These are phyloP conservation scores for Zygosaccharomyces sapae DNA, from an alignment of 1,139 yeast species.

Conservation along the genomic window DNA sequence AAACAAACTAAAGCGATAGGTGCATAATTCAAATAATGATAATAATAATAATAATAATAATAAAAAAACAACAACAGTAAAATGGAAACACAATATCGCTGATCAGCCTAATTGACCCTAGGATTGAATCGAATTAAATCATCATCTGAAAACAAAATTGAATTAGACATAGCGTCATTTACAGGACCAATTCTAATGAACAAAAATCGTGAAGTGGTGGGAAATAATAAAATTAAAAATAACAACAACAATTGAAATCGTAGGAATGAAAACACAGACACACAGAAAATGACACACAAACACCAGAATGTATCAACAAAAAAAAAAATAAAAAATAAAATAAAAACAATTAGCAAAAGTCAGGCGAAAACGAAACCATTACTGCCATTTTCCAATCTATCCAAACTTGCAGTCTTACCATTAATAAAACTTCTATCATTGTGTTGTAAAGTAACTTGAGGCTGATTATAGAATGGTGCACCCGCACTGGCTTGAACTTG, in stretches of 20 bases:
- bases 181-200: constrained; percentile 3
- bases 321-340: not conserved
- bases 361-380: constrained; percentile 27
- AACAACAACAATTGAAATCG: constrained; percentile 1
- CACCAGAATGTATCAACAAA: constrained; percentile 3
- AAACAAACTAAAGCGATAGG: constrained; percentile 3
- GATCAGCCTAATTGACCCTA: not conserved
- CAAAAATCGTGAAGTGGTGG: constrained; percentile 2
- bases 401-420: constrained; percentile 18
- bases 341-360: constrained; percentile 7
- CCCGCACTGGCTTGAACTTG: not conserved
- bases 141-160: not conserved
- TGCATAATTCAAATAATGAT: not conserved
- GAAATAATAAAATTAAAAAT: constrained; percentile 1
- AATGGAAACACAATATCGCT: not conserved
- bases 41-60: not conserved
- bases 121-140: not conserved
- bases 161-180: constrained; percentile 1
- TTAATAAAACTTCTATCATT: constrained; percentile 17
- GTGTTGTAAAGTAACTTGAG: constrained; percentile 18
- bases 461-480: constrained; percentile 8
- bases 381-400: constrained; percentile 29
- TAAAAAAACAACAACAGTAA: constrained; percentile 3
- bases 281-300: constrained; percentile 10
- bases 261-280: constrained; percentile 2